A percentile compares a stretch with the other conserved stretches of the same genome.
Evolutionary conservation across 2,329 filamentous ascomycete genomes (phyloP).

Genomic region (Penicillium hesseltinei): DNA sequence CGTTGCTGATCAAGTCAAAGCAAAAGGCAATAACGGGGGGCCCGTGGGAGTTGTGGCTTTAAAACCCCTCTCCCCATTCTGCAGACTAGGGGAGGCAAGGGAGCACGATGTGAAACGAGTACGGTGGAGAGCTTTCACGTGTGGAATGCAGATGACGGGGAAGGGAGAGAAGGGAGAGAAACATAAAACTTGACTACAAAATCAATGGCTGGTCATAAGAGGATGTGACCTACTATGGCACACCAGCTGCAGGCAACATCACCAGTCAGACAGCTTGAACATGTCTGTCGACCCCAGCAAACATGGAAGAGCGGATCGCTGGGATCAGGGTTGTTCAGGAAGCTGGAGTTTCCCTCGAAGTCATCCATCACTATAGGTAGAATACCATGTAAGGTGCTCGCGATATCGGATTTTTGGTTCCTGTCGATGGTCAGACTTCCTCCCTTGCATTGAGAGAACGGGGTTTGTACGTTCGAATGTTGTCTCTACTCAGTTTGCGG

Average conservation of each 20-base stretch:
- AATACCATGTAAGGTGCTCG: conserved; percentile 10
- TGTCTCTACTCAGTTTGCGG: conserved; percentile 1
- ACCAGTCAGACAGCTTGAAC: conserved; percentile 33
- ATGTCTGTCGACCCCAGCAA: conserved; percentile 41
- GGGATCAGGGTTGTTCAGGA: conserved; percentile 5
- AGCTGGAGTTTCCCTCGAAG: conserved; percentile 1
- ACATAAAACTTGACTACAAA: background rate
- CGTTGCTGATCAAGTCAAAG: background rate
- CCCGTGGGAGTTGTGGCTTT: background rate
- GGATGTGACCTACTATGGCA: conserved; percentile 32
- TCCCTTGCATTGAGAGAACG: conserved; percentile 1
- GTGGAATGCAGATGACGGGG: background rate
- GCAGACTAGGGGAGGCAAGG: conserved; percentile 7
- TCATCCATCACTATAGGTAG: background rate
- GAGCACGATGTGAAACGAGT: conserved; percentile 1
- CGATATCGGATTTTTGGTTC: background rate
- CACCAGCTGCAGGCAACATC: conserved; percentile 40
- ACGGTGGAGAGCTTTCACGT: background rate
- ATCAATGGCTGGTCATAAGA: background rate
- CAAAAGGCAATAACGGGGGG: background rate
- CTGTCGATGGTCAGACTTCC: background rate
- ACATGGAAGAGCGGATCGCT: conserved; percentile 31
- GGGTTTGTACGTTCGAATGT: background rate
- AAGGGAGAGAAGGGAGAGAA: background rate
- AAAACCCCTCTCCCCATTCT: conserved; percentile 6